phyloP scores from a whole-genome alignment of 2,329 filamentous ascomycete genomes.

The Cladophialophora exuberans region DNA sequence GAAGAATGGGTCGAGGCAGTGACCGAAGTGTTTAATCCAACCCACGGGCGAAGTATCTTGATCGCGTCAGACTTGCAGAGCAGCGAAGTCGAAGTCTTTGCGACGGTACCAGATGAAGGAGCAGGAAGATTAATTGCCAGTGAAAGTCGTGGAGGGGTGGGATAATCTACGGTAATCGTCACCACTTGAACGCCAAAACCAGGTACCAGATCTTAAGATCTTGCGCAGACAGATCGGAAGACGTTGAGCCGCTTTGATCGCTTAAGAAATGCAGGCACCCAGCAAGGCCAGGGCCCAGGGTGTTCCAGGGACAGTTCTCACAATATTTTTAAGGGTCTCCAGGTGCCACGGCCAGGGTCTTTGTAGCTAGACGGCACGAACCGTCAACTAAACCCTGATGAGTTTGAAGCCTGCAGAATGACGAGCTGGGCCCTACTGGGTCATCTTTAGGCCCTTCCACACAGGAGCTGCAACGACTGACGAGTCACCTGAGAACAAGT shows the following conservation, averaged over 20 bases:
- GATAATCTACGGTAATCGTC: not conserved
- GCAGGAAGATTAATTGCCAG: constrained; percentile 20
- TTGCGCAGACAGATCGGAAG: not conserved
- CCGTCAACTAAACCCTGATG: not conserved
- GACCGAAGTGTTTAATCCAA: constrained; percentile 80
- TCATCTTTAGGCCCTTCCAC: too few relatives aligned
- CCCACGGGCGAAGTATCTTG: constrained; percentile 74
- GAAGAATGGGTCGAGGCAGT: constrained; percentile 47
- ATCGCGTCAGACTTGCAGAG: constrained; percentile 72
- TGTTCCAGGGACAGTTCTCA: constrained; percentile 6
- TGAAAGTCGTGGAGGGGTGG: constrained; percentile 8
- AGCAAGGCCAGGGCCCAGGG: too few relatives aligned
- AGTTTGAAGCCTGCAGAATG: not conserved
- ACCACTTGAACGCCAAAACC: not conserved
- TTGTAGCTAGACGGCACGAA: constrained; percentile 9
- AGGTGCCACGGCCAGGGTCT: not conserved
- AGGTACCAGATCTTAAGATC: not conserved
- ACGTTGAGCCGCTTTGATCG: constrained; percentile 4
- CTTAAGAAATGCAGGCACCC: constrained; percentile 2
- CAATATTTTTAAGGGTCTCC: not conserved
- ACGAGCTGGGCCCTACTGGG: not conserved
- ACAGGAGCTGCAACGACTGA: too few relatives aligned
- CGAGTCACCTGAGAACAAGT: not conserved
- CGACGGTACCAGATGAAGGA: constrained; percentile 13
- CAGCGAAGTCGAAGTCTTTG: constrained; percentile 69